A percentile compares a stretch with the other conserved stretches of the same genome.
phyloP scores from a whole-genome alignment of 2,329 filamentous ascomycete genomes.

The Parafenestella ontariensis region DNA sequence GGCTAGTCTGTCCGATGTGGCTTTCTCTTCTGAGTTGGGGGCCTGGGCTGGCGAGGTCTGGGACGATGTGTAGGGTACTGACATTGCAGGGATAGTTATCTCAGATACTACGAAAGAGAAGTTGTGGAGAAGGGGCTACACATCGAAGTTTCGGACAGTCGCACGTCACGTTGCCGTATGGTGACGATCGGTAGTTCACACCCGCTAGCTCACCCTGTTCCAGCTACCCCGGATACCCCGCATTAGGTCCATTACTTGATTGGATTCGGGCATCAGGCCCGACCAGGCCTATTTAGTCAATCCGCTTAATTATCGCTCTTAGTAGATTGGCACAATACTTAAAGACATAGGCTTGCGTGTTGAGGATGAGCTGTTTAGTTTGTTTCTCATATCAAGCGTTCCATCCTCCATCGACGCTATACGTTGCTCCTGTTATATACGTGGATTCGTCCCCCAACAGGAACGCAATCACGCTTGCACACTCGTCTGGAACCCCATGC shows the following conservation, averaged over 20 bases:
- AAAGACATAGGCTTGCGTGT: too few species aligned
- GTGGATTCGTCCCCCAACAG: constrained; percentile 19
- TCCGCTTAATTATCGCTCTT: too few species aligned
- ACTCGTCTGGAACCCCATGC: constrained; percentile 7
- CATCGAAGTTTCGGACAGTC: not conserved
- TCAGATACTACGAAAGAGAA: not conserved
- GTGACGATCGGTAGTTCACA: not conserved
- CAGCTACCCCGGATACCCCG: constrained; percentile 2
- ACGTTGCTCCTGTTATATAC: constrained; percentile 16
- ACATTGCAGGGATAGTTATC: not conserved
- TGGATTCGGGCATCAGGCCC: too few species aligned
- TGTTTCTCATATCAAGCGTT: not conserved
- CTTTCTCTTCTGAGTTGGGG: not conserved
- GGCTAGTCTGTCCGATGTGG: constrained; percentile 18
- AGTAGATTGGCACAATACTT: too few species aligned
- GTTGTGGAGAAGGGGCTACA: not conserved
- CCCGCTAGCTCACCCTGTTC: not conserved
- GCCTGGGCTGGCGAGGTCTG: not conserved
- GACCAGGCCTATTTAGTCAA: too few species aligned
- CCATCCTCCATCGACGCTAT: constrained; percentile 15
- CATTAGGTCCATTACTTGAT: too few species aligned
- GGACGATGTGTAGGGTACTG: not conserved
- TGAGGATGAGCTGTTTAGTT: too few species aligned
- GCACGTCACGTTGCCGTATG: not conserved
- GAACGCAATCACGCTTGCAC: constrained; percentile 18